phyloP scores from a whole-genome alignment of 805 yeast genomes.

The Tetrapisispora arboricola region DNA sequence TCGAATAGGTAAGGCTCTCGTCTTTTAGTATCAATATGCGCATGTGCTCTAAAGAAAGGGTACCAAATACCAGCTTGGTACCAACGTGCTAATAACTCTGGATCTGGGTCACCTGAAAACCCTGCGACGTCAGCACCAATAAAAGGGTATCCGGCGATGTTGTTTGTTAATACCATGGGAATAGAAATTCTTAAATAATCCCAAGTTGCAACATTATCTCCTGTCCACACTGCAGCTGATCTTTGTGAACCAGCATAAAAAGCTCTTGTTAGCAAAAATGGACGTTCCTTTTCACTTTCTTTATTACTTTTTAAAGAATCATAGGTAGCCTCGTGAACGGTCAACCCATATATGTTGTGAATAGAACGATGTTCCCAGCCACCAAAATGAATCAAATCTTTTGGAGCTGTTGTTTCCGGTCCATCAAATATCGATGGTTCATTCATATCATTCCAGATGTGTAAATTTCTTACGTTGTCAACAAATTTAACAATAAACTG shows the following conservation, averaged over 20 bases:
- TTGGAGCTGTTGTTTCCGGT: slow-evolving; percentile 86
- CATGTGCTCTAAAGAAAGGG: slow-evolving; percentile 95
- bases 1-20: slow-evolving; percentile 87
- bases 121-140: slow-evolving; percentile 97
- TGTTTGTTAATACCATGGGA: slow-evolving; percentile 80
- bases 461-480: slow-evolving; percentile 50
- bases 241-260: slow-evolving; percentile 88
- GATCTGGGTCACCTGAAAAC: slow-evolving; percentile 80
- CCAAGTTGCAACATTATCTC: slow-evolving; percentile 93
- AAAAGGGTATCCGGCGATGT: slow-evolving; percentile 80
- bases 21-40: slow-evolving; percentile 86
- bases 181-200: slow-evolving; percentile 68
- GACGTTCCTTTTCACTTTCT: slow-evolving; percentile 43
- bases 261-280: slow-evolving; percentile 80
- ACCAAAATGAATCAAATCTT: slow-evolving; percentile 68
- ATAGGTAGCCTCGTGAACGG: slow-evolving; percentile 73
- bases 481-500: slow-evolving; percentile 38
- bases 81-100: slow-evolving; percentile 82
- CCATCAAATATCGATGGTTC: slow-evolving; percentile 95
- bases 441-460: slow-evolving; percentile 96
- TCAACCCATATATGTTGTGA: slow-evolving; percentile 76
- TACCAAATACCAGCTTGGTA: slow-evolving; percentile 93
- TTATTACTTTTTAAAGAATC: slow-evolving; percentile 49
- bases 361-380: slow-evolving; percentile 85
- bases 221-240: slow-evolving; percentile 94